These are phyloP conservation scores for Sugiyamaella neomexicana DNA, from an alignment of 1,139 yeast species.

Conservation along the genomic window DNA sequence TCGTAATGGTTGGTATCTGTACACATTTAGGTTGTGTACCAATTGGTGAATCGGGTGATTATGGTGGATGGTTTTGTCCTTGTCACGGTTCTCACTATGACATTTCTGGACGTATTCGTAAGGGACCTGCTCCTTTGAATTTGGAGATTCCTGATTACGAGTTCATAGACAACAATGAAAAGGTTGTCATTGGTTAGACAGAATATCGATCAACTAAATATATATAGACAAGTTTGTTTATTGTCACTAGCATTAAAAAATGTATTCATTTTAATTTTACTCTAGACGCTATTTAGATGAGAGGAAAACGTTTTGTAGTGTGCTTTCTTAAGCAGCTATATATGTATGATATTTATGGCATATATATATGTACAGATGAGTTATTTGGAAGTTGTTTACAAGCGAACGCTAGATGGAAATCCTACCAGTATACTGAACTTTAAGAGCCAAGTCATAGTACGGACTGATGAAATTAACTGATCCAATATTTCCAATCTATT, in stretches of 20 bases:
- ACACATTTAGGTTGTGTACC: conserved; percentile 99
- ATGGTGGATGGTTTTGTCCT: conserved; percentile 99
- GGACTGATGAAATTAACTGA: not conserved
- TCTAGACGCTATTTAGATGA: not conserved
- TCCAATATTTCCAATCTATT: too few relatives aligned
- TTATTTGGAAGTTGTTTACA: too few relatives aligned
- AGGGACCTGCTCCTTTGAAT: conserved; percentile 99
- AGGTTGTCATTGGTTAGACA: conserved; percentile 72
- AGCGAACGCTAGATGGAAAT: too few relatives aligned
- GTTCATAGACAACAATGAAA: conserved; percentile 73
- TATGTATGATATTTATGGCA: too few relatives aligned
- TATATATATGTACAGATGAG: too few relatives aligned
- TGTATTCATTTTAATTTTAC: conserved; percentile 10
- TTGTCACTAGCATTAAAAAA: conserved; percentile 14
- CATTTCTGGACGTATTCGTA: conserved; percentile 99
- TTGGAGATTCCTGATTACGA: conserved; percentile 94
- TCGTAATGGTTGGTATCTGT: conserved; percentile 98
- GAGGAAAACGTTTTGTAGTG: too few relatives aligned
- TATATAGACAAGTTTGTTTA: conserved; percentile 10
- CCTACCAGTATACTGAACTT: too few relatives aligned
- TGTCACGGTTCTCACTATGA: conserved; percentile 99
- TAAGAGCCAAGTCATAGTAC: not conserved
- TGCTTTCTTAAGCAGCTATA: too few relatives aligned
- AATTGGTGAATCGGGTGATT: conserved; percentile 99
- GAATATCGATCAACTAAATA: not conserved